Base-by-base conservation (phyloP, 257 asterid species). In the Perilla frutescens region DNA sequence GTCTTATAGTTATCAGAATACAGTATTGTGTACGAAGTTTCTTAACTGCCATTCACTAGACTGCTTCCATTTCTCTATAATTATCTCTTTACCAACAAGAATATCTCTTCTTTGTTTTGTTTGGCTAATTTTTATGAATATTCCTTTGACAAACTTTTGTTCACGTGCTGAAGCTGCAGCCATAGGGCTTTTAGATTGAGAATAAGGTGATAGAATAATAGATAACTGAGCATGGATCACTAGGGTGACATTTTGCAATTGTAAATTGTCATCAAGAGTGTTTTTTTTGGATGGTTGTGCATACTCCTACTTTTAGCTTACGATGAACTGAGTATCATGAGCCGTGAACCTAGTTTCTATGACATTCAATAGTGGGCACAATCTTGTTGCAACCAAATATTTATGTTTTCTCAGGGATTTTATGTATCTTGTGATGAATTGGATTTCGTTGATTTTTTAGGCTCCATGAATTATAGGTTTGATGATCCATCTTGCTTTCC, bases 381-480 rank as follows among this genome's bases (percentile, higher is more conserved):
- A 49, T 13, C 60, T 66, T 4, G 10, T 69, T 41, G 65, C 72
- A 49, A 68, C 34, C 39, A 14, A 36, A 29, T 14, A 37, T 49
- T 50, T 6, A 32, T 41, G 48, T 56, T 65, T 7, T 53, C 50
- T 31, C 12, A 4, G 34, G 39, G 40, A 39, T 50, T 72, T 50
- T 50, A 4, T 13, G 26, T n/a, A 50, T 13, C n/a, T 50, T 50
- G 8, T 50, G 7, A n/a, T 50, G 56, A n/a, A 32, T 51, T 56
- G 32, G 43, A 14, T 55, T 64, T 37, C 4, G 37, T 55, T 55
- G 47, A 13, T 39, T 62, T 77, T 47, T 14, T 50, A 29, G 61
- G 31, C 71, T 59, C 54, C n/a, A 58, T 72, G 7, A 45, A 11
- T 75, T 72, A 44, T 62, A 55, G 29, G 14, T 47, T 61, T 70